Evolutionary conservation across 805 yeast species (phyloP).

Genomic region (Ogataea corticis): DNA sequence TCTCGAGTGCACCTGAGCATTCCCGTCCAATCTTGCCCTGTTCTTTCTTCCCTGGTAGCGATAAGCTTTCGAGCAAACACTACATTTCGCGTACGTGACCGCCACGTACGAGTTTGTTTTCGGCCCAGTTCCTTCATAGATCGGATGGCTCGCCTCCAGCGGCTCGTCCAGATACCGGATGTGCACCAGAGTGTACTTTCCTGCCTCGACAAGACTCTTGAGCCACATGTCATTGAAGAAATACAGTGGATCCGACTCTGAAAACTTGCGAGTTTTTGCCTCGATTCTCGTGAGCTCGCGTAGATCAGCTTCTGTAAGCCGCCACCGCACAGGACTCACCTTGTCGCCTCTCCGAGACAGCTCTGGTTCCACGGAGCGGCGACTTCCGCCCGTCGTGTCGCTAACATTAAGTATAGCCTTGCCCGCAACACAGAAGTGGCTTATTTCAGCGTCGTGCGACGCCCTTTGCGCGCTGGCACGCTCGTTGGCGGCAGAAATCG

Average conservation of each 20-base stretch:
- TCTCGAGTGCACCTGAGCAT: constrained; percentile 7
- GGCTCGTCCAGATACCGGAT: constrained; percentile 1
- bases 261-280: too few relatives aligned
- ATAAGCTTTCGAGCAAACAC: constrained; percentile 3
- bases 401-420: too few relatives aligned
- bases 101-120: constrained; percentile 7
- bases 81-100: constrained; percentile 11
- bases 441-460: too few relatives aligned
- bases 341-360: too few relatives aligned
- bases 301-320: too few relatives aligned
- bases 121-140: neutral
- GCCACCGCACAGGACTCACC: too few relatives aligned
- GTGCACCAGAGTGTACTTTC: constrained; percentile 9
- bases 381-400: too few relatives aligned
- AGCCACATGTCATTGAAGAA: constrained; percentile 15
- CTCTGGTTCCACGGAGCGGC: too few relatives aligned
- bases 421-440: too few relatives aligned
- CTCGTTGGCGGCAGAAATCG: too few relatives aligned
- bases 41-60: constrained; percentile 11
- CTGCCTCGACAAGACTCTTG: constrained; percentile 8
- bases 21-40: constrained; percentile 10
- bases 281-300: too few relatives aligned
- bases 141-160: neutral
- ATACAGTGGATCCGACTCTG: constrained; percentile 3
- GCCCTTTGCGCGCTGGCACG: too few relatives aligned